Evolutionary conservation across 1,284 basidiomycete genomes (phyloP).

Genomic region (Ustilago lituana): DNA sequence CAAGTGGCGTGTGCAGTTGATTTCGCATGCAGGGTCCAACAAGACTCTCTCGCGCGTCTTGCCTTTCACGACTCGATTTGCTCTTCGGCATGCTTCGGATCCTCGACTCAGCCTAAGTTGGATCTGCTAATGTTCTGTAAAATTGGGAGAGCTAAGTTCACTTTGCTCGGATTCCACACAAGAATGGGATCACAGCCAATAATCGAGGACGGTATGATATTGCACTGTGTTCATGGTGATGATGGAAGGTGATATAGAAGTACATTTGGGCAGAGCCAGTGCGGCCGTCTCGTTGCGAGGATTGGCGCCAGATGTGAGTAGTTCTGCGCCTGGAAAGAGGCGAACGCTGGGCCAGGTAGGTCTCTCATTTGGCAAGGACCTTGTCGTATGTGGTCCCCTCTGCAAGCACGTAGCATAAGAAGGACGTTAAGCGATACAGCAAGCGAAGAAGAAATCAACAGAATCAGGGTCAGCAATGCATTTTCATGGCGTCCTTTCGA

Average conservation of each 20-base stretch:
- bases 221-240: not conserved
- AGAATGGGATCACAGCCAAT: no score
- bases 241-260: constrained; percentile 13
- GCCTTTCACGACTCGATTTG: not conserved
- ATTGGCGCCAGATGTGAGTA: no score
- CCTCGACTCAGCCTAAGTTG: no score
- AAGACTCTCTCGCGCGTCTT: not conserved
- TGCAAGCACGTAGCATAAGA: constrained; percentile 5
- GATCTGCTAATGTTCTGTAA: no score
- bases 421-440: no score
- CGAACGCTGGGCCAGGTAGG: no score
- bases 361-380: constrained; percentile 43
- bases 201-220: no score
- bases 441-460: not conserved
- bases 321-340: no score
- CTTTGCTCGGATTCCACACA: no score
- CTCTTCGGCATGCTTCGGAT: no score
- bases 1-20: constrained; percentile 6
- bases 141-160: no score
- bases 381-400: constrained; percentile 61
- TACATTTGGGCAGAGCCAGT: constrained; percentile 8
- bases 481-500: not conserved
- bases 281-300: no score
- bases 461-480: not conserved
- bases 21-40: constrained; percentile 19